These are phyloP conservation scores for Calocybe cyanea DNA, from an alignment of 768 basidiomycete genomes.

Conservation along the genomic window DNA sequence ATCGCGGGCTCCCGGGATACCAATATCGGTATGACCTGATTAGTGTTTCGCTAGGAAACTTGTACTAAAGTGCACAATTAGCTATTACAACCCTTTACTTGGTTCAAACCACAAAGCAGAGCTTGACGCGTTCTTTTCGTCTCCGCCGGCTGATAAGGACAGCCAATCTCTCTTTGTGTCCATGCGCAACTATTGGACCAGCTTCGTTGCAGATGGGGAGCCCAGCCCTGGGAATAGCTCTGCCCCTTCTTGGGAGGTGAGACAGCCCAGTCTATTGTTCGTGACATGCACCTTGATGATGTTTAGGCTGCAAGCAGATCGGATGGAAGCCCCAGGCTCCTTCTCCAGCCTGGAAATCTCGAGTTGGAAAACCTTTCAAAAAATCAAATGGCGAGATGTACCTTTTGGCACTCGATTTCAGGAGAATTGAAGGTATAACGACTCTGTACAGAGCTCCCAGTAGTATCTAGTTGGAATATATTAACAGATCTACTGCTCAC, in stretches of 20 bases:
- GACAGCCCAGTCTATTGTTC: conserved; percentile 1
- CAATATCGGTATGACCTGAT: conserved; percentile 32
- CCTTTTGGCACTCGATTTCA: conserved; percentile 28
- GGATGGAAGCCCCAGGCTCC: conserved; percentile 25
- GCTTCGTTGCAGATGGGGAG: conserved; percentile 31
- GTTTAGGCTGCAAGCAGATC: conserved; percentile 17
- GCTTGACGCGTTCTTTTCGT: conserved; percentile 32
- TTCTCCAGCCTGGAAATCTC: conserved; percentile 25
- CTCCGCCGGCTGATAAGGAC: conserved; percentile 22
- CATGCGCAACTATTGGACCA: conserved; percentile 38
- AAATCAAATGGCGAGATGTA: conserved; percentile 20
- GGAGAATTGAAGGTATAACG: conserved; percentile 13
- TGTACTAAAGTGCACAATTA: conserved; percentile 6
- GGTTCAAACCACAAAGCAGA: conserved; percentile 36
- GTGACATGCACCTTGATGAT: neutral
- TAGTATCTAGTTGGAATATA: too few relatives aligned
- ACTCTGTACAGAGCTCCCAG: too few relatives aligned
- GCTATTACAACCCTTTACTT: conserved; percentile 38
- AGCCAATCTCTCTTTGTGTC: conserved; percentile 29
- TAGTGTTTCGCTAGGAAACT: neutral
- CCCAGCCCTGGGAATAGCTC: conserved; percentile 21
- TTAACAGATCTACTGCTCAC: too few relatives aligned
- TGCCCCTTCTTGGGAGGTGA: conserved; percentile 26
- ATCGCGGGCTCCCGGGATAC: conserved; percentile 21
- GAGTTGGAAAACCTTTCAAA: conserved; percentile 21